Evolutionary conservation across 2,329 filamentous ascomycete genomes (phyloP).

Genomic region (Exophiala spinifera): DNA sequence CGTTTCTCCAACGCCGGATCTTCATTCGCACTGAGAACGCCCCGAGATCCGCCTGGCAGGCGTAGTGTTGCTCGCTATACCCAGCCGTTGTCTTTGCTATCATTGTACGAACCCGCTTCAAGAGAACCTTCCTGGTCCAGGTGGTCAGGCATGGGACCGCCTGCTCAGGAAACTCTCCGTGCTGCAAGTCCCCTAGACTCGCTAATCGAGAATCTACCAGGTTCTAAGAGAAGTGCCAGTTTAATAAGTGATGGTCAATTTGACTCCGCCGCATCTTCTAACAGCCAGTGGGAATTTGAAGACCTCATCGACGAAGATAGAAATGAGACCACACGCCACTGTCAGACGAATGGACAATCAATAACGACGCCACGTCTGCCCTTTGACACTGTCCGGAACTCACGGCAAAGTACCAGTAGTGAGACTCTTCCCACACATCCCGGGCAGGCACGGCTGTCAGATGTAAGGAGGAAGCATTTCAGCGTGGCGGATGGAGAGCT

Average conservation of each 20-base stretch:
- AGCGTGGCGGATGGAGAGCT: constrained; percentile 26
- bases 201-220: not conserved
- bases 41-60: not conserved
- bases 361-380: constrained; percentile 17
- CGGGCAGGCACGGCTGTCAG: constrained; percentile 24
- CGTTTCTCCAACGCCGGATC: constrained; percentile 24
- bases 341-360: constrained; percentile 21
- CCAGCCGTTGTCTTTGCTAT: not conserved
- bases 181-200: constrained; percentile 2
- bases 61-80: not conserved
- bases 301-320: constrained; percentile 28
- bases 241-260: constrained; percentile 22
- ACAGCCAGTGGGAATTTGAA: constrained; percentile 26
- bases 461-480: constrained; percentile 17
- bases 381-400: constrained; percentile 15
- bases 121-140: constrained; percentile 17
- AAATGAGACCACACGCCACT: constrained; percentile 24
- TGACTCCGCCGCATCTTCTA: constrained; percentile 21
- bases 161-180: not conserved
- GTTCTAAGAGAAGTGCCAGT: constrained; percentile 5
- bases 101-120: not conserved
- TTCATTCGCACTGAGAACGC: constrained; percentile 4
- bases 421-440: not conserved
- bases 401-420: constrained; percentile 23
- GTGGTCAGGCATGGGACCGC: constrained; percentile 13